A percentile compares a stretch with the other conserved stretches of the same genome.
Conservation (phyloP, 148 eudicot genomes). For the Arbutus unedo region DNA sequence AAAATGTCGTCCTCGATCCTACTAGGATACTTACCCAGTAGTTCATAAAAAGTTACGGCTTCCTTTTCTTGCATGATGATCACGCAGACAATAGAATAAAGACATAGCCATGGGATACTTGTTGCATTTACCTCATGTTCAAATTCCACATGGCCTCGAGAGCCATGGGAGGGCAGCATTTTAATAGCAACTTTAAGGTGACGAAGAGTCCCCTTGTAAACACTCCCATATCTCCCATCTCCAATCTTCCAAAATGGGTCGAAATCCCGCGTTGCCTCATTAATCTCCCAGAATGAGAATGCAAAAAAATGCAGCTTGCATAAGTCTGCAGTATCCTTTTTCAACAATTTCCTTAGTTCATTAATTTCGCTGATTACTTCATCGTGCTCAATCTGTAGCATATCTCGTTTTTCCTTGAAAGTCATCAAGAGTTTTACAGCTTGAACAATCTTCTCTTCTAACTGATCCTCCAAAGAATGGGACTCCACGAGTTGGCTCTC, state of each 20-base stretch:
- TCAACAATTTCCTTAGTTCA: slow-evolving; percentile 28
- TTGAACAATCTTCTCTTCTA: slow-evolving; percentile 68
- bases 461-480: slow-evolving; percentile 37
- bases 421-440: slow-evolving; percentile 68
- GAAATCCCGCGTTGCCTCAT: slow-evolving; percentile 68
- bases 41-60: background rate
- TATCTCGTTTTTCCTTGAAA: slow-evolving; percentile 58
- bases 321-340: slow-evolving; percentile 19
- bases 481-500: slow-evolving; percentile 49
- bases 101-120: background rate
- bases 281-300: slow-evolving; percentile 59
- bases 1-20: background rate
- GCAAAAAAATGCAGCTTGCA: slow-evolving; percentile 35
- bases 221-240: slow-evolving; percentile 68
- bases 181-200: slow-evolving; percentile 72
- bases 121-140: slow-evolving; percentile 47
- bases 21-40: background rate
- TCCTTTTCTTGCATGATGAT: background rate
- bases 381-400: slow-evolving; percentile 48
- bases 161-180: slow-evolving; percentile 73
- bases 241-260: slow-evolving; percentile 67
- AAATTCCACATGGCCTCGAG: slow-evolving; percentile 49
- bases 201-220: slow-evolving; percentile 59
- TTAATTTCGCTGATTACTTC: slow-evolving; percentile 36
- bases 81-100: background rate